These are phyloP conservation scores for Talaromyces sp. DNA, from an alignment of 2,329 filamentous ascomycete species.

Conservation along the genomic window DNA sequence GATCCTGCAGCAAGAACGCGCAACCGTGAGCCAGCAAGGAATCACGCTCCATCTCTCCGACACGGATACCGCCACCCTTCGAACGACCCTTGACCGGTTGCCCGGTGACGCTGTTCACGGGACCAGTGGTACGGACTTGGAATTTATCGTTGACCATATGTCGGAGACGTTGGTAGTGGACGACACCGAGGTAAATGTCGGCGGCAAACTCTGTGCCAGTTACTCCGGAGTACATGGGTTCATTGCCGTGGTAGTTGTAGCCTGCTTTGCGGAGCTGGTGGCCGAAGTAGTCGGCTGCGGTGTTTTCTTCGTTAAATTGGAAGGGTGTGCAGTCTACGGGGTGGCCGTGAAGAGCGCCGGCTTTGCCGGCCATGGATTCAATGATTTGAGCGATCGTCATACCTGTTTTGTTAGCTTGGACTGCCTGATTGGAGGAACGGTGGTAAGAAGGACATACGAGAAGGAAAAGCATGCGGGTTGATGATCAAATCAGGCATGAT, in stretches of 20 bases:
- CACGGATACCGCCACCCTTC: conserved; percentile 95
- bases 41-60: conserved; percentile 98
- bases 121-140: conserved; percentile 93
- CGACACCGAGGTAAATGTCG: conserved; percentile 94
- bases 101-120: conserved; percentile 82
- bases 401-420: conserved; percentile 25
- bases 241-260: conserved; percentile 97
- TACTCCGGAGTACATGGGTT: conserved; percentile 97
- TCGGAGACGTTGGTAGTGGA: conserved; percentile 95
- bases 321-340: conserved; percentile 95
- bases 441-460: conserved; percentile 51
- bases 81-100: conserved; percentile 97
- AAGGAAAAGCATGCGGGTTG: conserved; percentile 98
- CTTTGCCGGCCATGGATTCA: conserved; percentile 92
- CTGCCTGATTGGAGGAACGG: not conserved
- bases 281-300: conserved; percentile 90
- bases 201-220: conserved; percentile 90
- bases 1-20: conserved; percentile 90
- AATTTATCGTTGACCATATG: conserved; percentile 99
- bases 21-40: conserved; percentile 91
- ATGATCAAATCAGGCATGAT: conserved; percentile 98
- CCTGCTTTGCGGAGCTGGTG: conserved; percentile 92
- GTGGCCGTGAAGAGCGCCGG: conserved; percentile 89
- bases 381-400: conserved; percentile 99
- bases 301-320: conserved; percentile 87